Evolutionary conservation across 805 yeast species (phyloP), one percentile per base, ranked within the genome.

Genomic region (Lachancea waltii): DNA sequence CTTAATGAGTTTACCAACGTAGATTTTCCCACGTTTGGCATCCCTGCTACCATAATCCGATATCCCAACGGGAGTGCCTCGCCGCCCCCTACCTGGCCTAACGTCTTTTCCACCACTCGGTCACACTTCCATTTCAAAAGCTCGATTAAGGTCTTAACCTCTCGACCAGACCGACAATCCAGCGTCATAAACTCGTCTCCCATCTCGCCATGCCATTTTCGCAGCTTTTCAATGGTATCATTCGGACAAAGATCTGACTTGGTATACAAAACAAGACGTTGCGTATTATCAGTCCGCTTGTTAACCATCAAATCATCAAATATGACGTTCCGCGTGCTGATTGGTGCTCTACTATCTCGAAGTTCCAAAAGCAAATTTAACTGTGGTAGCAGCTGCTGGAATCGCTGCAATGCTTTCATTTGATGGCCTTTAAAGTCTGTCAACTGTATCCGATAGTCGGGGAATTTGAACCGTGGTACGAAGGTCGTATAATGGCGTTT

Each of bases 11-110:
- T 92, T 19, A 89, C 81, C 33, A 92, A 57, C 0, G 96, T 82
- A 9, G 95, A 83, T 60, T 92, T 92, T 0, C 98, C 98, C n/a
- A 87, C 95, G 56, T 92, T 92, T 1, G 98, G 98, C 92, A 92
- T 84, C 0, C 98, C 98, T 5, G 81, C 79, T 31, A 90, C 75
- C 67, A 89, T 67, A 41, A 84, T 60, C 16, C 87, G 62, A 33
- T 83, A 64, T 0, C 97, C 97, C 42, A 87, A 60, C 0, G 97
- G 96, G 0, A 95, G 94, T 1, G 79, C 75, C 14, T 57, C 59
- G 70, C 39, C 26, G 28, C 39, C 38, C 17, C 41, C 43, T 16
- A 44, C 38, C 18, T 43, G 35, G 25, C 42, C 42, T 28, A 37
- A 16, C 11, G 21, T 35, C 20, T 34, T 24, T 20, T 24, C 31